Base-by-base conservation (phyloP, 192 early-diverging fungal genomes). In the Geranomyces michiganensis region DNA sequence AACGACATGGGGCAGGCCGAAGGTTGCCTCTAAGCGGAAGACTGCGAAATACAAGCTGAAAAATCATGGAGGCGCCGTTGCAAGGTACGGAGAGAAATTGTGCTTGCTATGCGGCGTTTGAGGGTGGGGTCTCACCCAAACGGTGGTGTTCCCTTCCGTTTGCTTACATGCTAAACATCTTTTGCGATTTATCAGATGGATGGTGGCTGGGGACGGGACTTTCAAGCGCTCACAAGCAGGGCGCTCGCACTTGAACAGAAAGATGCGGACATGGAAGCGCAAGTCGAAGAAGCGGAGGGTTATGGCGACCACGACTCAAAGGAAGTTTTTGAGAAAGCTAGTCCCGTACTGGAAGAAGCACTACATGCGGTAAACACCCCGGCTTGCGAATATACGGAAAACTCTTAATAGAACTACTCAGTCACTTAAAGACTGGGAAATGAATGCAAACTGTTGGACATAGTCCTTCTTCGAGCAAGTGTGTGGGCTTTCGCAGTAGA, bases 21-120 rank as follows among this genome's bases (percentile, higher is more conserved):
- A 83, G 65, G 77, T 83, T 15, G 79, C 79, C 24, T 80, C 78
- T 22, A 81, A 78, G 63, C 67, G 83, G 1, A 78, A 78, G 70
- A 75, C 72, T 1, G 82, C 82, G 59, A 74, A 78, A 53, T 83
- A 85, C 56, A 85, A 85, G 59, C 58, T 85, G 26, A 85, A 85
- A 73, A 85, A 74, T 56, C 76, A 83, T 56, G 70, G 76, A 30
- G 79, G 81, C 24, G 84, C 84, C 22, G 67, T 79, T 44, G 59
- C 80, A 8, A 79, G 83, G 83, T 84, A 45, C 3, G 68, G 13
- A n/a, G n/a, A n/a, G n/a, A n/a, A n/a, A n/a, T n/a, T n/a, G n/a
- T n/a, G n/a, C n/a, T n/a, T n/a, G n/a, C n/a, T n/a, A n/a, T n/a
- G n/a, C n/a, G n/a, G n/a, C n/a, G n/a, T n/a, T n/a, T n/a, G n/a